Evolutionary conservation across 176 grass and related monocot species (phyloP).

Genomic region (Phoenix dactylifera): DNA sequence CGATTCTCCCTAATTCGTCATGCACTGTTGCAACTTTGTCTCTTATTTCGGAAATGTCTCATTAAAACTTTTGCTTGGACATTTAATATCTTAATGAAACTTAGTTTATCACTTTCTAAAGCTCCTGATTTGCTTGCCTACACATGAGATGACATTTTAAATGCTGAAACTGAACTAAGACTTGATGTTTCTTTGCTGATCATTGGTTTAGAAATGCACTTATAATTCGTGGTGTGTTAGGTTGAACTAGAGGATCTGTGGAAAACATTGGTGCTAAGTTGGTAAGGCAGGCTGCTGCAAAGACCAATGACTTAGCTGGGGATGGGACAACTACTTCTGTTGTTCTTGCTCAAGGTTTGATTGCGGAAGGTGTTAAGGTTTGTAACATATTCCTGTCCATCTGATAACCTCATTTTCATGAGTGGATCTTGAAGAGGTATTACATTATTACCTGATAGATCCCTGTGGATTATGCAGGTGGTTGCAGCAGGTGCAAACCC

Average conservation of each 20-base stretch:
- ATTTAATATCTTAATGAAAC: no score
- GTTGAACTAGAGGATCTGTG: constrained; percentile 87
- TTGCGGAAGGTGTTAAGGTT: constrained; percentile 96
- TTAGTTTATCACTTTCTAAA: no score
- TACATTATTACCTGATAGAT: not conserved
- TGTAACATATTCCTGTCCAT: not conserved
- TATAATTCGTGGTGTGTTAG: constrained; percentile 7
- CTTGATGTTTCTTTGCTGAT: no score
- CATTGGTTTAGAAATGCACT: no score
- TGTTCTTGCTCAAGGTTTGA: constrained; percentile 93
- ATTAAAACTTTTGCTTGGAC: no score
- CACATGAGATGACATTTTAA: no score
- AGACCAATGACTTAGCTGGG: constrained; percentile 91
- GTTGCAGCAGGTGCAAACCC: constrained; percentile 93
- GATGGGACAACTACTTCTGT: constrained; percentile 97
- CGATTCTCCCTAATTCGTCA: no score
- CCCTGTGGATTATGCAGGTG: constrained; percentile 45
- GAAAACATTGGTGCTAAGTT: constrained; percentile 98
- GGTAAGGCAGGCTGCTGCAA: constrained; percentile 89
- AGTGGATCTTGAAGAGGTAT: not conserved
- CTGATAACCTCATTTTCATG: not conserved
- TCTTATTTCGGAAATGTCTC: no score
- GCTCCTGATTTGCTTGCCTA: no score
- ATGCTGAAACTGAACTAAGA: no score
- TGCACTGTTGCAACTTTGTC: no score